phyloP scores from a whole-genome alignment of 176 grass and related monocot genomes.

The Carex kokanica region DNA sequence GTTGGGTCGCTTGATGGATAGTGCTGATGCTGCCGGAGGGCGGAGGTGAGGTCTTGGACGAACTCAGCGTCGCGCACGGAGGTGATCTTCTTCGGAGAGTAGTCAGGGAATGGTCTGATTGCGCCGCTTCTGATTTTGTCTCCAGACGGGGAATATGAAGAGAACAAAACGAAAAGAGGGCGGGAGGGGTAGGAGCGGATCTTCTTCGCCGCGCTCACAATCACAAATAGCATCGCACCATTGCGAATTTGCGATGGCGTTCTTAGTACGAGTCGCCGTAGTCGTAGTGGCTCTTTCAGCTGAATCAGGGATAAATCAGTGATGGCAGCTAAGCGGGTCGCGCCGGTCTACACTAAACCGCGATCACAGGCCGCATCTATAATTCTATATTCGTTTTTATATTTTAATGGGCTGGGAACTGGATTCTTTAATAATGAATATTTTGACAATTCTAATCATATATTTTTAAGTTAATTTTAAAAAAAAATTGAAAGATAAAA shows the following conservation, averaged over 20 bases:
- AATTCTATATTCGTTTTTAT: too few relatives aligned
- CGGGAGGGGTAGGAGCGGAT: background rate
- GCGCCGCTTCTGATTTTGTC: background rate
- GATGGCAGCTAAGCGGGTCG: too few relatives aligned
- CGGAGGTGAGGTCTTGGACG: conserved; percentile 20
- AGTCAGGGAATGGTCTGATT: conserved; percentile 47
- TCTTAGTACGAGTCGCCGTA: too few relatives aligned
- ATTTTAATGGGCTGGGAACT: too few relatives aligned
- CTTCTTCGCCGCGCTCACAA: conserved; percentile 18
- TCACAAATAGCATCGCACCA: conserved; percentile 29
- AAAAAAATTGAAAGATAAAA: too few relatives aligned
- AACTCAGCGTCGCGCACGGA: conserved; percentile 11
- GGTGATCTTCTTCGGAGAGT: conserved; percentile 31
- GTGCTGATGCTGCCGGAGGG: conserved; percentile 38
- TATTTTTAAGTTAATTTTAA: too few relatives aligned
- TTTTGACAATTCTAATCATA: too few relatives aligned
- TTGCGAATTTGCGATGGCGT: background rate
- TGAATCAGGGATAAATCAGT: too few relatives aligned
- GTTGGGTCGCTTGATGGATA: conserved; percentile 43
- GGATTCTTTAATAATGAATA: too few relatives aligned
- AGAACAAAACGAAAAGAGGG: background rate
- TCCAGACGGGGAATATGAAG: background rate
- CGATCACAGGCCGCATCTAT: too few relatives aligned
- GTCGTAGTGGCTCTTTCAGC: background rate
- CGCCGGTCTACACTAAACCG: too few relatives aligned